A percentile compares a stretch with the other conserved stretches of the same genome.
phyloP scores from a whole-genome alignment of 208 protist genomes.

The Vickermania spadyakhi region DNA sequence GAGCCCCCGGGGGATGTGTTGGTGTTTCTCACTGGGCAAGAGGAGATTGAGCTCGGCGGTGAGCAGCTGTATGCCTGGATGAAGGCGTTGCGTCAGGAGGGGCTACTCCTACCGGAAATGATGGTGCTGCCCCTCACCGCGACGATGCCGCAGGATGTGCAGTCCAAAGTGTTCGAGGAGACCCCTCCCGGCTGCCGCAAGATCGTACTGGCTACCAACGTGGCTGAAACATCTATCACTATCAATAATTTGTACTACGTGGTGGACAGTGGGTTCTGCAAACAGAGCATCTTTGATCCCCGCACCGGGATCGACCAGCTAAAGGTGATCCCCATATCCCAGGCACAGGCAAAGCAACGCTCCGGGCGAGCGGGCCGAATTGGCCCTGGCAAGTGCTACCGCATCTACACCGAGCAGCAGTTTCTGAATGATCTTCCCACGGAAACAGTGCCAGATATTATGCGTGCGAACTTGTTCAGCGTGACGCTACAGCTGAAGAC shows the following conservation, averaged over 20 bases:
- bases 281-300: slow-evolving; percentile 97
- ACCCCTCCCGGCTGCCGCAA: slow-evolving; percentile 90
- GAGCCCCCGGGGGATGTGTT: slow-evolving; percentile 98
- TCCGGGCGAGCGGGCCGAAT: slow-evolving; percentile 94
- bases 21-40: slow-evolving; percentile 99
- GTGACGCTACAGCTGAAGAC: slow-evolving; percentile 97
- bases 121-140: slow-evolving; percentile 97
- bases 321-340: slow-evolving; percentile 95
- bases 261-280: slow-evolving; percentile 96
- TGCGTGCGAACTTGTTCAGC: slow-evolving; percentile 97
- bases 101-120: slow-evolving; percentile 81
- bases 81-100: slow-evolving; percentile 48
- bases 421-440: slow-evolving; percentile 94
- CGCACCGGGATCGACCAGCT: slow-evolving; percentile 96
- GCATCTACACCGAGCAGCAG: slow-evolving; percentile 95
- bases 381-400: slow-evolving; percentile 95
- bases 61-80: slow-evolving; percentile 94
- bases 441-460: slow-evolving; percentile 96
- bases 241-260: slow-evolving; percentile 99
- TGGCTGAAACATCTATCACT: slow-evolving; percentile 99
- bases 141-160: slow-evolving; percentile 97
- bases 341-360: slow-evolving; percentile 96
- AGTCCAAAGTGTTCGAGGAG: slow-evolving; percentile 97
- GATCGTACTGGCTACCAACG: slow-evolving; percentile 99
- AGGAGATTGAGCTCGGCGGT: slow-evolving; percentile 98